Evolutionary conservation across 352 stramenopile species (phyloP), one percentile per base, ranked within the genome.

Genomic region (Peronospora farinosa): DNA sequence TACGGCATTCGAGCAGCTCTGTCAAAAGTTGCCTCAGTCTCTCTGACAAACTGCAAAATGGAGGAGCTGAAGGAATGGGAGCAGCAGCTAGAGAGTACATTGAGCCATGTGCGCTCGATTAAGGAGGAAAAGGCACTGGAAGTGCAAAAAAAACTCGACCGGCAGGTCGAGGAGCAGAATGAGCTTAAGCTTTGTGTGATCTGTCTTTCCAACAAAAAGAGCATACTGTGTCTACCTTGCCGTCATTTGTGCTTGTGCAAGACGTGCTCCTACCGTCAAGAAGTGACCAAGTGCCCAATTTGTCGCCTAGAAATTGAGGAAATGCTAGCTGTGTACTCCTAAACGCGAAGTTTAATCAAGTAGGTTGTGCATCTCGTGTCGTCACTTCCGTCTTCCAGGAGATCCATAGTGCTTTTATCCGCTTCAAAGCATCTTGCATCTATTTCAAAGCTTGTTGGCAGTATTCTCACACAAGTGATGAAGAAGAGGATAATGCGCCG

Each of bases 131-230:
- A 84, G 47, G 82, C 82, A 2, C 16, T 85, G 0, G 80, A 88
- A 50, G 62, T 87, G 48, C 78, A 91, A 49, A 78, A 88, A 53
- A 77, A 74, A 27, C 57, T 93, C 7, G 83, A 88, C 31, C 72
- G 79, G 3, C 78, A 89, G 41, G 67, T 86, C 4, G 80, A 88
- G 33, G 76, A 86, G 28, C 75, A 88, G 39, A 72, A 90, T 23
- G 83, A 93, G 53, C 72, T 89, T 50, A 93, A 92, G 60, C 73
- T 90, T 11, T 93, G 83, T 48, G 83, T 93, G 33, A 85, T 93
- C 32, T 93, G 83, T 27, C 57, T 93, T 27, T 67, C 78, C 13
- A 84, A 76, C 40, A 80, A 91, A 17, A 93, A 93, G 59, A 89
- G 63, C 19, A 90, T 93, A 44, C 47, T 93, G 47, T 93, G 83